Base-by-base conservation (phyloP, 2,329 filamentous ascomycete genomes). In the Aspergillus ochraceus region DNA sequence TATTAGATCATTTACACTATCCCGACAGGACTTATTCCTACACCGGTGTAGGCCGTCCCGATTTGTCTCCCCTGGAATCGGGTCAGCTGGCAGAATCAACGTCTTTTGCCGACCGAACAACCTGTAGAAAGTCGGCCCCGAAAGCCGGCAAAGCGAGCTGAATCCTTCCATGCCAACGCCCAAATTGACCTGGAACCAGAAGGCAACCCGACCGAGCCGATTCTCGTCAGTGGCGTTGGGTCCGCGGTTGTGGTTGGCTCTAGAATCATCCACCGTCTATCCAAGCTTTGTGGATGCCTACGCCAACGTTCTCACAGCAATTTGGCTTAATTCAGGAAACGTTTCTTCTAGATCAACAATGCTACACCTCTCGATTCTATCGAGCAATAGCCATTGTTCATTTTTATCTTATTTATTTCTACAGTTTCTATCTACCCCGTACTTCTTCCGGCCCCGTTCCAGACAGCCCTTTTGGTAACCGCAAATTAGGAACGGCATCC, bases 151-250 rank as follows among this genome's bases (percentile, higher is more conserved):
- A 53, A 36, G 19, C 49, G 29, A 51, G 19, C 50, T 46, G 32
- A 20, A 26, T 26, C 29, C 29, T 39, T 47, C n/a, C 19, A 24
- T 45, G 47, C 10, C 22, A 11, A 42, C 6, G 32, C 2, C 14
- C 17, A 42, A 42, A 42, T 42, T 42, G 36, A 6, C 4, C 36
- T n/a, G 36, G 14, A 42, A 42, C 36, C 36, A 42, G 36, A 42
- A 42, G 36, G 24, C 45, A 54, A 52, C 54, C 60, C 60, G 60
- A 62, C 60, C 60, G 60, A 62, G 58, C 60, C 60, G 60, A 60
- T 12, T 12, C 24, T 52, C 32, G 42, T 58, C 52, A 54, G 60
- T 58, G 58, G 57, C 60, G 58, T 55, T 50, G 29, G 36, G 12
- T 32, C 26, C 49, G 30, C 2, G 19, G 11, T 20, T 51, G 39